Evolutionary conservation across 192 early-diverging fungal species (phyloP).

Genomic region (Neocallimastix lanati): DNA sequence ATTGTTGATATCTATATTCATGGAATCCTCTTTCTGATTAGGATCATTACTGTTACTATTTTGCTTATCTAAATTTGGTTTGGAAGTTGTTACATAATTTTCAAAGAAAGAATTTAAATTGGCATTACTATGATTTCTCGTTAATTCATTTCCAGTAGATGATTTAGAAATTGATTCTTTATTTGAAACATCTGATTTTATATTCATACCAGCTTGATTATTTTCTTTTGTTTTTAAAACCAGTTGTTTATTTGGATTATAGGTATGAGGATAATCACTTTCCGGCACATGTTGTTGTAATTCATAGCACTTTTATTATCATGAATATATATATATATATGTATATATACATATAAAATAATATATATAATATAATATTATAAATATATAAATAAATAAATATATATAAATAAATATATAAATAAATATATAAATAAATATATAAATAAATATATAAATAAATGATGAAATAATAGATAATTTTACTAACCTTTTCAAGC

Average conservation of each 20-base stretch:
- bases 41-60: too few relatives aligned
- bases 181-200: not conserved
- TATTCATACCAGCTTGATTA: not conserved
- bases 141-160: not conserved
- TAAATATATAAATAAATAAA: not conserved
- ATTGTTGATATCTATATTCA: too few relatives aligned
- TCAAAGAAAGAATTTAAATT: not conserved
- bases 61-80: not conserved
- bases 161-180: not conserved
- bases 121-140: constrained; percentile 1
- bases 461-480: too few relatives aligned
- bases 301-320: constrained; percentile 7
- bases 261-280: constrained; percentile 19
- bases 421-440: too few relatives aligned
- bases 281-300: constrained; percentile 11
- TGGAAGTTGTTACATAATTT: not conserved
- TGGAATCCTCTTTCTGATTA: too few relatives aligned
- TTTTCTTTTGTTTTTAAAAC: constrained; percentile 5
- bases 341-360: too few relatives aligned
- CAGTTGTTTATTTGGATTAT: constrained; percentile 9
- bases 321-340: too few relatives aligned
- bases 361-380: not conserved
- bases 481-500: constrained; percentile 7
- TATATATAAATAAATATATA: too few relatives aligned
- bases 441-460: too few relatives aligned